Conservation (phyloP, 768 basidiomycete species). For the Serendipita sp. region DNA sequence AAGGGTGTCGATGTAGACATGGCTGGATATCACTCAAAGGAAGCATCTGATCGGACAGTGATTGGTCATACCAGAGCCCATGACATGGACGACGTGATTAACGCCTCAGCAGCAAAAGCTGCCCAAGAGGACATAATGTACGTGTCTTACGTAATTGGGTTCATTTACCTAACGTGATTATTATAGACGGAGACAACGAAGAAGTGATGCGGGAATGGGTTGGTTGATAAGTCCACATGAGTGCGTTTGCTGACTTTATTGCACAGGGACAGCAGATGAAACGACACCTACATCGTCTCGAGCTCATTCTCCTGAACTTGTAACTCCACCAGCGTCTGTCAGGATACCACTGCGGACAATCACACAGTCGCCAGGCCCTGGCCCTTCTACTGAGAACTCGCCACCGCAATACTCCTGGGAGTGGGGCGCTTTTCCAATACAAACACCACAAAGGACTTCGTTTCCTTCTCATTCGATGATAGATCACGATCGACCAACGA, state of each 20-base stretch:
- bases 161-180: neutral
- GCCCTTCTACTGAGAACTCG: conserved; percentile 13
- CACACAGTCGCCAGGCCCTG: conserved; percentile 12
- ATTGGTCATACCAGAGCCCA: conserved; percentile 9
- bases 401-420: conserved; percentile 63
- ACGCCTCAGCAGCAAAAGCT: neutral
- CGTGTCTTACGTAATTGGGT: neutral
- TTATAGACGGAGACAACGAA: neutral
- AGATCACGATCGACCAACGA: conserved; percentile 5
- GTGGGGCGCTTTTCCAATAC: conserved; percentile 81
- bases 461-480: conserved; percentile 21
- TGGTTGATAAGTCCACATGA: too few species aligned
- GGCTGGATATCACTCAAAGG: conserved; percentile 56
- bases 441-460: conserved; percentile 44
- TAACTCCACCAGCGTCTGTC: neutral
- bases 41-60: conserved; percentile 20
- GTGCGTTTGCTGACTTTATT: neutral
- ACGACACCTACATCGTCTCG: conserved; percentile 1
- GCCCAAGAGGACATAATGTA: neutral
- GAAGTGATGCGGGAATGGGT: too few species aligned
- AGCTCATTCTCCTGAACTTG: neutral
- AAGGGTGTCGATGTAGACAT: conserved; percentile 66
- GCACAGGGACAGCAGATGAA: neutral
- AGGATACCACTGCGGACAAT: conserved; percentile 11
- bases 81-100: conserved; percentile 6